phyloP scores from a whole-genome alignment of 1,284 basidiomycete species.

The Cryptococcus wingfieldii region DNA sequence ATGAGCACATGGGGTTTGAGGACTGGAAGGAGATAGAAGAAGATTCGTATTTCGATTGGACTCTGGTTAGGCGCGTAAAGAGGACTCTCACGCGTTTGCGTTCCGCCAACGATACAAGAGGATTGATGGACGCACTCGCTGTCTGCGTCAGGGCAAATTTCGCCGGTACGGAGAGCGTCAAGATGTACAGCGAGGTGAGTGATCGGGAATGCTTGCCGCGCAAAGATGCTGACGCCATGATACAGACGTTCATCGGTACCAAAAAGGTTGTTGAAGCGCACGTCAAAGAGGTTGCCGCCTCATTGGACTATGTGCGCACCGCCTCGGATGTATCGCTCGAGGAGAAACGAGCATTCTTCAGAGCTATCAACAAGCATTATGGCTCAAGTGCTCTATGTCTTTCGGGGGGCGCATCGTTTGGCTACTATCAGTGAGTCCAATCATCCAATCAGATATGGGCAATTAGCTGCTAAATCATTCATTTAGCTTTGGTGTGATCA shows the following conservation, averaged over 20 bases:
- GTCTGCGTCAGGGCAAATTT: slow-evolving; percentile 91
- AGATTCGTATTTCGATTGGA: slow-evolving; percentile 85
- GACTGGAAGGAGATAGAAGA: slow-evolving; percentile 82
- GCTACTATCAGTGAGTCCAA: slow-evolving; percentile 59
- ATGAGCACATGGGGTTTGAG: slow-evolving; percentile 74
- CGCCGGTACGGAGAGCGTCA: slow-evolving; percentile 85
- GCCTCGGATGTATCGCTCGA: slow-evolving; percentile 70
- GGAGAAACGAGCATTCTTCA: slow-evolving; percentile 90
- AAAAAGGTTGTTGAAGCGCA: slow-evolving; percentile 88
- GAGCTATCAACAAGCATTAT: slow-evolving; percentile 78
- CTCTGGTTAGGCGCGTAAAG: slow-evolving; percentile 56
- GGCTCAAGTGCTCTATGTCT: slow-evolving; percentile 88
- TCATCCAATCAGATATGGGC: not conserved
- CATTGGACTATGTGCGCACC: slow-evolving; percentile 69
- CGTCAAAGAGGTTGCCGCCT: slow-evolving; percentile 68
- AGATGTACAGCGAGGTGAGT: slow-evolving; percentile 81
- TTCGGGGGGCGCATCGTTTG: slow-evolving; percentile 89
- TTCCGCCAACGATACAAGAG: slow-evolving; percentile 64
- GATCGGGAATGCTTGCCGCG: not conserved
- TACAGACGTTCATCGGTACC: slow-evolving; percentile 77
- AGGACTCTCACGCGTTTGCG: slow-evolving; percentile 37
- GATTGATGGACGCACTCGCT: slow-evolving; percentile 83
- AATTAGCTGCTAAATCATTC: not conserved
- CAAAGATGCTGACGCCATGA: not conserved
- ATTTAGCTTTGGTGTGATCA: slow-evolving; percentile 71